These are phyloP conservation scores for Paspalum notatum DNA, from an alignment of 176 grass and related monocot genomes.

Conservation along the genomic window DNA sequence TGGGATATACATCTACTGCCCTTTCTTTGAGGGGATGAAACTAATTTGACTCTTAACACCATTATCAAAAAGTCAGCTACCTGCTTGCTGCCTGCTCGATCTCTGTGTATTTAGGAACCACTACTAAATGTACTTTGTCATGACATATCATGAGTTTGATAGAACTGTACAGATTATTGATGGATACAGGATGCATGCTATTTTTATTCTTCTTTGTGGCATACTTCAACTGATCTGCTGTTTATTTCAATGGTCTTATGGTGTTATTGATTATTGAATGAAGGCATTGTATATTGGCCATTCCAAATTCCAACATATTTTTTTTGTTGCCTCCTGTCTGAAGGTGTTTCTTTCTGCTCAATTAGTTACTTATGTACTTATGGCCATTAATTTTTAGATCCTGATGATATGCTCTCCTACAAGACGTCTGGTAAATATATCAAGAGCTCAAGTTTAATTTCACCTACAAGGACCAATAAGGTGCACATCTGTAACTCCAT, in stretches of 20 bases:
- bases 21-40: slow-evolving; percentile 11
- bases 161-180: slow-evolving; percentile 12
- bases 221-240: slow-evolving; percentile 18
- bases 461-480: slow-evolving; percentile 30
- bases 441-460: background rate
- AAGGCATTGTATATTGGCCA: slow-evolving; percentile 21
- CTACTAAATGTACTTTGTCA: background rate
- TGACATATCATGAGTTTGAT: slow-evolving; percentile 10
- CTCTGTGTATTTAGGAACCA: background rate
- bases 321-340: slow-evolving; percentile 13
- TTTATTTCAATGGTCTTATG: slow-evolving; percentile 28
- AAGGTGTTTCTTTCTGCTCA: slow-evolving; percentile 11
- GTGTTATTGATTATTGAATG: slow-evolving; percentile 31
- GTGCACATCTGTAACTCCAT: slow-evolving; percentile 9
- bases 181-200: background rate
- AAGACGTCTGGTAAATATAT: background rate
- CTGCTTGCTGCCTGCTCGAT: background rate
- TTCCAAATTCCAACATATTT: background rate
- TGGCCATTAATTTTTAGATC: slow-evolving; percentile 39
- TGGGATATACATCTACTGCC: slow-evolving; percentile 15
- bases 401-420: background rate
- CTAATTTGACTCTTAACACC: background rate
- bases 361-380: slow-evolving; percentile 2
- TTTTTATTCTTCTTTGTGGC: background rate
- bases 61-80: slow-evolving; percentile 16